A percentile compares a stretch with the other conserved stretches of the same genome.
These are phyloP conservation scores for Ophiognomonia clavigignenti-juglandacearum DNA, from an alignment of 2,329 filamentous ascomycete genomes.

Conservation along the genomic window DNA sequence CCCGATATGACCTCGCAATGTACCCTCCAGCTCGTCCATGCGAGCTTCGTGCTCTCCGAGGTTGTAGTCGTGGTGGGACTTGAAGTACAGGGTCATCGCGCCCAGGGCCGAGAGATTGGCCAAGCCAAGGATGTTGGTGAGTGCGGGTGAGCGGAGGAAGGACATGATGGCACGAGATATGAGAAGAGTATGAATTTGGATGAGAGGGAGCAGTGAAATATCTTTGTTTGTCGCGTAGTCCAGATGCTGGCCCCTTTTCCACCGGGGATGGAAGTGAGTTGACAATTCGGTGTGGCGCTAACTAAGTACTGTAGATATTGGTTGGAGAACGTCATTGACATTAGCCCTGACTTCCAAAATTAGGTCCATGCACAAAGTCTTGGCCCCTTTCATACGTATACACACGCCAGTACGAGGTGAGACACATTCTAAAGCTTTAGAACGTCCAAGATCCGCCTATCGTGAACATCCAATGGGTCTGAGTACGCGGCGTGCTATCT, in stretches of 20 bases:
- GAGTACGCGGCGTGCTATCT: too few relatives aligned
- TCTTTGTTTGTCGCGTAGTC: too few relatives aligned
- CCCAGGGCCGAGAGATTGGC: slow-evolving; percentile 8
- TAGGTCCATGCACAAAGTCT: too few relatives aligned
- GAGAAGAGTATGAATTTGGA: too few relatives aligned
- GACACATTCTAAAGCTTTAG: too few relatives aligned
- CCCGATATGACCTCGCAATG: slow-evolving; percentile 11
- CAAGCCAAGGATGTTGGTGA: slow-evolving; percentile 6
- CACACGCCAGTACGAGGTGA: not conserved
- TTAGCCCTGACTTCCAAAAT: not conserved
- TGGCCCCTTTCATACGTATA: too few relatives aligned
- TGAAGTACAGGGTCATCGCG: slow-evolving; percentile 2
- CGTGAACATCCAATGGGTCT: too few relatives aligned
- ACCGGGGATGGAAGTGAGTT: too few relatives aligned
- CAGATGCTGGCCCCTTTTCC: too few relatives aligned
- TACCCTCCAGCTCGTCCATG: slow-evolving; percentile 13
- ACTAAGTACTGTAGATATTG: not conserved
- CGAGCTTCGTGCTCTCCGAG: slow-evolving; percentile 9
- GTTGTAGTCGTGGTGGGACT: slow-evolving; percentile 3
- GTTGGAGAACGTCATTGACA: slow-evolving; percentile 8
- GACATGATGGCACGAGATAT: slow-evolving; percentile 1
- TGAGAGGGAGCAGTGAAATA: not conserved
- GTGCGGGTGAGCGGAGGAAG: slow-evolving; percentile 8
- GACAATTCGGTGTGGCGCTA: too few relatives aligned
- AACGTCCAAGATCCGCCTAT: too few relatives aligned